Evolutionary conservation across 2,329 filamentous ascomycete genomes (phyloP).

Genomic region (Chalaropsis ovoidea): DNA sequence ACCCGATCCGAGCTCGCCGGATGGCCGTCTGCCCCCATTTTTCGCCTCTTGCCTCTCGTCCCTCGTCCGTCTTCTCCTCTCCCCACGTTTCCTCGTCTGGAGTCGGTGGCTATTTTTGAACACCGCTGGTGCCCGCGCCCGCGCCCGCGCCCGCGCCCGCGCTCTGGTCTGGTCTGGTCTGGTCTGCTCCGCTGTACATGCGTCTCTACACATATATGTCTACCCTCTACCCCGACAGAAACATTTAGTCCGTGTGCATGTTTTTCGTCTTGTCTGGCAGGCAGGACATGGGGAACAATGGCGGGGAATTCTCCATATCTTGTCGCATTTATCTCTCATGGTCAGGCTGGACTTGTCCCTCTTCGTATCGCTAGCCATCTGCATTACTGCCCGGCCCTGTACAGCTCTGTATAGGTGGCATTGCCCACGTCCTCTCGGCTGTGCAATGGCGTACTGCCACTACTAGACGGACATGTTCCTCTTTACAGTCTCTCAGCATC

Average conservation of each 20-base stretch:
- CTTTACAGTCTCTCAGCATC: too few relatives aligned
- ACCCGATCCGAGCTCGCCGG: neutral
- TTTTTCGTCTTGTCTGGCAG: neutral
- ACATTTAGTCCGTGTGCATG: slow-evolving; percentile 2
- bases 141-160: too few relatives aligned
- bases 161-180: too few relatives aligned
- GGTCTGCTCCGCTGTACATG: neutral
- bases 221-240: neutral
- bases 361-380: neutral
- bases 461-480: too few relatives aligned
- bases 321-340: slow-evolving; percentile 8
- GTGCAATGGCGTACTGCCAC: too few relatives aligned
- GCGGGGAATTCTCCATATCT: neutral
- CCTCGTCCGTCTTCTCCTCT: neutral
- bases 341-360: neutral
- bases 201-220: neutral
- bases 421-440: neutral
- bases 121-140: neutral
- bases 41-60: neutral
- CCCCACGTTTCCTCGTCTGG: neutral
- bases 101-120: neutral
- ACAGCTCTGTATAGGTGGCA: neutral
- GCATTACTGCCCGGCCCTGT: neutral
- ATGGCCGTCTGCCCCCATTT: neutral
- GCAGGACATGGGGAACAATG: neutral